Base-by-base conservation (phyloP, 2,329 filamentous ascomycete genomes). In the Ceratocystis albifundus region DNA sequence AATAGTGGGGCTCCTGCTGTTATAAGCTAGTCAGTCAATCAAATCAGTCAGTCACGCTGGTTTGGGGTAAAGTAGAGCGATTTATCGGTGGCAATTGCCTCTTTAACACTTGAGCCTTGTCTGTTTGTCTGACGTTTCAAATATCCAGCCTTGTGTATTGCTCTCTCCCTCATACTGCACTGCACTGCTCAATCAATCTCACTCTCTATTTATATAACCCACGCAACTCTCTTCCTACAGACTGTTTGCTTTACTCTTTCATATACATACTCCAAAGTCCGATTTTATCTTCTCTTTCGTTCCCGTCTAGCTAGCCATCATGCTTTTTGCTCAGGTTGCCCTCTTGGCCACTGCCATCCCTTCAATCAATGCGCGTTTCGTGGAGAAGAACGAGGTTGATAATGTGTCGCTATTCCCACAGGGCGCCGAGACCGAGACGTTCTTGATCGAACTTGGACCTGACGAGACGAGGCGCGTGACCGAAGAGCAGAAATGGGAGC, bases 401-500 rank as follows among this genome's bases (percentile, higher is more conserved):
- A 78, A 79, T 69, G 76, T 84, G 69, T 75, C 80, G 67, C 77
- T 84, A 66, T 75, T 75, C 67, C 76, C 77, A 46, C 75, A 80
- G 53, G 76, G 74, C 72, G 70, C 68, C 70, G 75, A 70, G 69
- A 68, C 72, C 46, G 82, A 87, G 71, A 80, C 80, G 71, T 94
- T 83, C 75, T 80, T 96, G 61, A 86, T 99, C 69, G 92, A 97
- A 78, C 80, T 94, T 30, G 82, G 84, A n/a, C 90, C 90, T 2
- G 90, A 89, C 66, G 82, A 93, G 74, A 92, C 87, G 28, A 80
- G 82, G 80, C 94, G 89, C 88, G 87, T 96, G 41, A 95, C 90
- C 0, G 93, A 97, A 72, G 89, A 96, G 45, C 86, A 96, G 78
- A 99, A 97, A 77, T 96, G 93, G 91, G 86, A 87, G 75, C 78